Conservation (phyloP, 139 green algal species). For the Diplosphaera chodatii region DNA sequence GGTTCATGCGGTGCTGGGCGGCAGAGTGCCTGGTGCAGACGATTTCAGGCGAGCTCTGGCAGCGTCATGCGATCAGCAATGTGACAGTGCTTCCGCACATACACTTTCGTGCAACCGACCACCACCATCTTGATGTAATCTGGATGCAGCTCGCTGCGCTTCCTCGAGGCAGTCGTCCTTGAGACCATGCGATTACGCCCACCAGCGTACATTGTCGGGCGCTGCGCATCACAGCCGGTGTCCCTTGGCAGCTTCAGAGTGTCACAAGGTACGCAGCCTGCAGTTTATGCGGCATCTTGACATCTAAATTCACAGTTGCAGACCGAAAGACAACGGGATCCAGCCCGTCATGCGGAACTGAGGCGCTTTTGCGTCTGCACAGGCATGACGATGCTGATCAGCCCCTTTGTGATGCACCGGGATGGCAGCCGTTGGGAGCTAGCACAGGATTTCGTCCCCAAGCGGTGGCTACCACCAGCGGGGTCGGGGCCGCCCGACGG, state of each 20-base stretch:
- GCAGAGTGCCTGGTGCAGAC: neutral
- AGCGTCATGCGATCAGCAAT: no score
- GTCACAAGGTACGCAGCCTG: constrained; percentile 13
- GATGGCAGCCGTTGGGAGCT: constrained; percentile 40
- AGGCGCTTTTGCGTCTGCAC: neutral
- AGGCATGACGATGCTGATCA: constrained; percentile 70
- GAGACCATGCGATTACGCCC: constrained; percentile 78
- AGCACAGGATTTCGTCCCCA: constrained; percentile 44
- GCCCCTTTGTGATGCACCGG: constrained; percentile 77
- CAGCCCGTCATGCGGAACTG: neutral
- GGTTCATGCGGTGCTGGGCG: constrained; percentile 11
- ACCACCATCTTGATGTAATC: no score
- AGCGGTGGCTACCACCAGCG: constrained; percentile 53
- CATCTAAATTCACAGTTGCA: no score
- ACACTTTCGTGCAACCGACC: no score
- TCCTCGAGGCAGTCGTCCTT: constrained; percentile 61
- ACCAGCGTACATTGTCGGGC: constrained; percentile 83
- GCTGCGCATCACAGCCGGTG: constrained; percentile 48
- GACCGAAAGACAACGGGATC: no score
- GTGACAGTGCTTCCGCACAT: no score
- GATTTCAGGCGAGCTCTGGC: constrained; percentile 1
- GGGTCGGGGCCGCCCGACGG: constrained; percentile 5
- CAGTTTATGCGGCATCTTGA: no score
- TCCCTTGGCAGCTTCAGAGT: constrained; percentile 24
- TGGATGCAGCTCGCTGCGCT: constrained; percentile 27